These are phyloP conservation scores for Corinectria fuckeliana DNA, from an alignment of 2,329 filamentous ascomycete species.

Conservation along the genomic window DNA sequence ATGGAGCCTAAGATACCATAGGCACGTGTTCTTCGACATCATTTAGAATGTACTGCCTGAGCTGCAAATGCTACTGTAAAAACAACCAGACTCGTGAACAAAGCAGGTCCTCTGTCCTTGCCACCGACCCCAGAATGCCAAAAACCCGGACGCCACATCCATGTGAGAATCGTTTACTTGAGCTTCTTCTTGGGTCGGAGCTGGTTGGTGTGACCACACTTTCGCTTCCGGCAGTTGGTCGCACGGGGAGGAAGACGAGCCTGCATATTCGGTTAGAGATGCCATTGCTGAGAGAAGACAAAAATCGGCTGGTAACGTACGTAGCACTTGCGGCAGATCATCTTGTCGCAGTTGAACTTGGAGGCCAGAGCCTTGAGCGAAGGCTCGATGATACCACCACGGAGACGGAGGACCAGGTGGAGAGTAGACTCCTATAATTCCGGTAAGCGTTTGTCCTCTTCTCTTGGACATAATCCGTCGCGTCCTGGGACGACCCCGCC, in stretches of 20 bases:
- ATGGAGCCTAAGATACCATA: constrained; percentile 22
- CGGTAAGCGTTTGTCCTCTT: constrained; percentile 40
- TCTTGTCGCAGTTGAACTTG: constrained; percentile 99
- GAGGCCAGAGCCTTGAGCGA: constrained; percentile 97
- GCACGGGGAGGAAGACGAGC: constrained; percentile 94
- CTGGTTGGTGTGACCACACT: constrained; percentile 99
- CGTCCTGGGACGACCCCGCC: constrained; percentile 4
- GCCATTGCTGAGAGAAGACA: not conserved
- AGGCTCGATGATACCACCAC: constrained; percentile 99
- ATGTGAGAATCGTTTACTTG: constrained; percentile 65
- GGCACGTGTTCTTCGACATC: constrained; percentile 41
- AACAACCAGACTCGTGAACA: constrained; percentile 48
- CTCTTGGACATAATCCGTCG: not conserved
- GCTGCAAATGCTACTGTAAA: constrained; percentile 50
- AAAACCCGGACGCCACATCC: constrained; percentile 55
- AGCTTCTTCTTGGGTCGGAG: constrained; percentile 99
- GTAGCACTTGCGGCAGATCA: constrained; percentile 99
- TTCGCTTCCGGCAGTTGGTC: constrained; percentile 99
- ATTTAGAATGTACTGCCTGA: constrained; percentile 48
- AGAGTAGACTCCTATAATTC: constrained; percentile 86
- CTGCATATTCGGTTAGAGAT: constrained; percentile 43
- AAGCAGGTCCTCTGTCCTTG: constrained; percentile 45
- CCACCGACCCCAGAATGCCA: constrained; percentile 48
- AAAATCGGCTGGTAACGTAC: constrained; percentile 64
- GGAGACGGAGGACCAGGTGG: constrained; percentile 97